Evolutionary conservation across 805 yeast species (phyloP), one percentile per base, ranked within the genome.

Genomic region (Candida takata): DNA sequence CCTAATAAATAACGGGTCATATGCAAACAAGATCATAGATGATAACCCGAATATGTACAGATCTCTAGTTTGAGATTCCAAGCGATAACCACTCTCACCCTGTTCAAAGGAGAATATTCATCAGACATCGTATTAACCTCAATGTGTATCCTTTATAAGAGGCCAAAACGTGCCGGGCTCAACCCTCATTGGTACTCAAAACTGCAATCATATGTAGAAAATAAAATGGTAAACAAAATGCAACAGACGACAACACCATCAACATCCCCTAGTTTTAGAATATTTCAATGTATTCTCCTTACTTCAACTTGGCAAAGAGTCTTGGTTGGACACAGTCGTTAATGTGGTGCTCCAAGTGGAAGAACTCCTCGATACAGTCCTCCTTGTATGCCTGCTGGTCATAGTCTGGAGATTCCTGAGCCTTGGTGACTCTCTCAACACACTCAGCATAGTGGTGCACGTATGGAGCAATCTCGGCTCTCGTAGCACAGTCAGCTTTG

Each of bases 321-420:
- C 77, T 81, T 65, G 95, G 95, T 45, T 95, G 86, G 60, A 81
- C 86, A 70, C 95, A 78, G 61, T 84, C 92, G 65, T 85, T 86
- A 54, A 88, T 52, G 70, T 94, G 85, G 65, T 90, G 97, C 64
- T 86, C 86, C 61, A 88, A 72, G 67, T 92, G 97, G 86, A 90
- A 90, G 64, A 84, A 90, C 67, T 90, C 98, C 67, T 90, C 97
- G 44, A 90, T 82, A 73, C 98, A 90, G 67, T 90, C 97, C 71
- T 90, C 98, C 68, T 90, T 90, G 72, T 85, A 72, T 9, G 70
- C 78, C 54, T 73, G 74, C 40, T 82, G 79, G 20, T 65, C 95
- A 61, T 90, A 88, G 51, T 70, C 95, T 49, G 74, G 82, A 57
- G 84, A 88, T 67, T 87, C 85, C 70, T 70, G 74, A 52, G 79